phyloP scores from a whole-genome alignment of 75 land plant species.

The Picea sitchensis region DNA sequence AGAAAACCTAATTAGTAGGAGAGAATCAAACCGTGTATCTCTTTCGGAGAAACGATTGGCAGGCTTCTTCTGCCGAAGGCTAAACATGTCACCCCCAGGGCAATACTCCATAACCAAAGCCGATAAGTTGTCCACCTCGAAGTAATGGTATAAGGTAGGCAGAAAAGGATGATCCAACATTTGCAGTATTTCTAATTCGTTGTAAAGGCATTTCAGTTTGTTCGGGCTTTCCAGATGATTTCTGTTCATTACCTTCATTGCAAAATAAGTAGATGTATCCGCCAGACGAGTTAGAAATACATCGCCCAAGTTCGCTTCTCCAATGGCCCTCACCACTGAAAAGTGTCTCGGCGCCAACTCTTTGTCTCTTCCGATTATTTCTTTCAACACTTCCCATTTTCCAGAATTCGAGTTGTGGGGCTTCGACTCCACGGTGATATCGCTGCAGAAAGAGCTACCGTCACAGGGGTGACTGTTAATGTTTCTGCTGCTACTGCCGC shows the following conservation, averaged over 20 bases:
- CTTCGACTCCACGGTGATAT: not conserved
- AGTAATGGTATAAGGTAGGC: conserved; percentile 21
- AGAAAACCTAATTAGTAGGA: not conserved
- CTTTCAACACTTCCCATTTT: not conserved
- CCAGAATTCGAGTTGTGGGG: not conserved
- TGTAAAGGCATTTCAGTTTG: not conserved
- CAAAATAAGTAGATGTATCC: not conserved
- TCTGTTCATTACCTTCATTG: conserved; percentile 3
- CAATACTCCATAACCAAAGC: conserved; percentile 32
- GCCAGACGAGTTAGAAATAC: not conserved
- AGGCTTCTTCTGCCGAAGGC: conserved; percentile 6
- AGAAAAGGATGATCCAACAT: conserved; percentile 27
- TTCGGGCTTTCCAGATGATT: not conserved
- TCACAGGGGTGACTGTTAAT: too few relatives aligned
- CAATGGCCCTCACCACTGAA: not conserved
- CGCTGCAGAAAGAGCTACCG: not conserved
- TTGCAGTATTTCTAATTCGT: conserved; percentile 18
- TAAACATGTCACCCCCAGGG: conserved; percentile 22
- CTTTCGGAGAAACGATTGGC: not conserved
- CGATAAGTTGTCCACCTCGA: conserved; percentile 1
- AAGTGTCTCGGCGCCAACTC: not conserved
- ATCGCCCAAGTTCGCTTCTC: not conserved
- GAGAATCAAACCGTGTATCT: not conserved
- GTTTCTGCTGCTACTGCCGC: not conserved
- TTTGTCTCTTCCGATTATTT: not conserved